Evolutionary conservation across 2,329 filamentous ascomycete genomes (phyloP), one percentile per base, ranked within the genome.

Genomic region (Sarocladiaceae sp.): DNA sequence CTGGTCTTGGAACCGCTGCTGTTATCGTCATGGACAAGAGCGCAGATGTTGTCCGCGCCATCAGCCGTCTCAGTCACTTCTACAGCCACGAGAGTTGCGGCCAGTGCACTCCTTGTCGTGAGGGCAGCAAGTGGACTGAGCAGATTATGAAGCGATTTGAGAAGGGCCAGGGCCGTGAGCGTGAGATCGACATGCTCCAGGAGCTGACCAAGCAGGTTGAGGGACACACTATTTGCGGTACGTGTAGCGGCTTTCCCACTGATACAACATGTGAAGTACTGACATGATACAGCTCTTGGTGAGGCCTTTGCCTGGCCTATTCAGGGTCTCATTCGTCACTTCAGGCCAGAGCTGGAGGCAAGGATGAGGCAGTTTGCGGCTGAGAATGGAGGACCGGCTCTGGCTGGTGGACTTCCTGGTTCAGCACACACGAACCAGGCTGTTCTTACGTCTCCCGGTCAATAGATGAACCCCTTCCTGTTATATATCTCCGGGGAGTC

Each of bases 11-110:
- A 55, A 98, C 93, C 6, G 93, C 93, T 3, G 93, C 93, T 47
- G 91, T 98, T 55, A 95, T 98, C 59, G 93, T 98, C 65, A 95
- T 98, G 87, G 93, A 98, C 72, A 94, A 97, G 78, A 91, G 85
- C 59, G 87, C 93, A 52, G 93, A 98, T 64, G 86, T 98, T 43
- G 89, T 98, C 54, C 85, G 91, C 53, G 88, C 88, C 61, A 97
- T 98, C 62, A 83, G 87, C 52, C 84, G 93, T 57, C 81, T 98
- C 56, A 88, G 86, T 58, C 88, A 91, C 66, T 98, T 98, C 75
- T 98, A 98, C 76, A 86, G 90, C 68, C 93, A 98, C 73, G 93
- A 98, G 75, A 90, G 83, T 54, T 98, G 93, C 67, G 93, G 93
- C 48, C 93, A 98, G 73, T 98, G 93, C 75, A 98, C 93, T 47